Percentiles rank a stretch among this genome's conserved stretches.
These are phyloP conservation scores for Fusarium penzigii DNA, from an alignment of 2,329 filamentous ascomycete species.

Conservation along the genomic window DNA sequence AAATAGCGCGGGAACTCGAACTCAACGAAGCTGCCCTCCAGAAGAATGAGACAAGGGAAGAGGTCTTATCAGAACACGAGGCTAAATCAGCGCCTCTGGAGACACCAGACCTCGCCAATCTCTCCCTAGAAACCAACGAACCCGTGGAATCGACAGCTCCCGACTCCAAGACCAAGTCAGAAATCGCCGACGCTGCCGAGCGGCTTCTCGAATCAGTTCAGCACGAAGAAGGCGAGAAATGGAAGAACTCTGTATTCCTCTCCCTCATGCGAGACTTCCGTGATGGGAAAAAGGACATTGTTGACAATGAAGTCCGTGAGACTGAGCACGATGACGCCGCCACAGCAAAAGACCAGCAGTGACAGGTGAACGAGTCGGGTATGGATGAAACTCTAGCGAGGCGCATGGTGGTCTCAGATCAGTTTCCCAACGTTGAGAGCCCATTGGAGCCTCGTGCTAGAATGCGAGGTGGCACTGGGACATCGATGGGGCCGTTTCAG, in stretches of 20 bases:
- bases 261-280: constrained; percentile 48
- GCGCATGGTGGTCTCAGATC: not conserved
- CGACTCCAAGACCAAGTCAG: constrained; percentile 33
- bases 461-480: not conserved
- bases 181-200: constrained; percentile 45
- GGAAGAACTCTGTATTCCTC: constrained; percentile 48
- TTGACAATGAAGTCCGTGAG: constrained; percentile 42
- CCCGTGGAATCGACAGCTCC: constrained; percentile 14
- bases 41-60: constrained; percentile 15
- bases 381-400: not conserved
- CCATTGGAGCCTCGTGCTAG: not conserved
- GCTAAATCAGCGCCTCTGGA: constrained; percentile 29
- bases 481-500: not conserved
- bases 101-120: constrained; percentile 34
- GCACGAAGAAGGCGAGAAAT: constrained; percentile 47
- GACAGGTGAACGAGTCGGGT: constrained; percentile 8
- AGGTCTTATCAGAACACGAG: constrained; percentile 7
- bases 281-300: constrained; percentile 46
- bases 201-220: constrained; percentile 45
- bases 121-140: constrained; percentile 28
- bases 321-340: constrained; percentile 22
- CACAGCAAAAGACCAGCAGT: constrained; percentile 11
- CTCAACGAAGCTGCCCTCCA: constrained; percentile 35
- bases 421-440: not conserved
- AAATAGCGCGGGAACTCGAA: constrained; percentile 43